These are phyloP conservation scores for Candida gorgasii DNA, from an alignment of 805 yeast species.

Conservation along the genomic window DNA sequence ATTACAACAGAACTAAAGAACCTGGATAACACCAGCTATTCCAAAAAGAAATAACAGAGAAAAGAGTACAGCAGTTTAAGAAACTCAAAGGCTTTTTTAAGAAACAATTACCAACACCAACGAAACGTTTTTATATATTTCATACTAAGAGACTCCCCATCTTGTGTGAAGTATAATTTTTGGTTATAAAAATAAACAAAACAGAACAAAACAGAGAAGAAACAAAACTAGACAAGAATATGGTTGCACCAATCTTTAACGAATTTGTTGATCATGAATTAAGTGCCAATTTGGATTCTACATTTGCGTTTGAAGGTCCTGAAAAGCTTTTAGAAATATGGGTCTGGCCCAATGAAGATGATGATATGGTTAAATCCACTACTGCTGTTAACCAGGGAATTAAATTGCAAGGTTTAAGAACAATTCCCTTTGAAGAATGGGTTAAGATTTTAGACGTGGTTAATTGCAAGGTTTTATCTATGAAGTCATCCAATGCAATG, in stretches of 20 bases:
- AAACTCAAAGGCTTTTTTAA: background rate
- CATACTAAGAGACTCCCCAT: slow-evolving; percentile 38
- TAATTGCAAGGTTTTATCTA: slow-evolving; percentile 84
- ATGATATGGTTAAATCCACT: slow-evolving; percentile 16
- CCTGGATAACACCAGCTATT: slow-evolving; percentile 41
- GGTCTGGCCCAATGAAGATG: slow-evolving; percentile 61
- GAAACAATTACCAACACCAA: background rate
- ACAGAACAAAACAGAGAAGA: slow-evolving; percentile 41
- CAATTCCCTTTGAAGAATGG: slow-evolving; percentile 68
- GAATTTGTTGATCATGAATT: slow-evolving; percentile 76
- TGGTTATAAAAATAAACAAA: slow-evolving; percentile 30
- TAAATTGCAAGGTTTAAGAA: slow-evolving; percentile 48
- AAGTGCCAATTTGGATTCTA: slow-evolving; percentile 77
- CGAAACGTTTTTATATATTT: slow-evolving; percentile 20
- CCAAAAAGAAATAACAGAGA: background rate
- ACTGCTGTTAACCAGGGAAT: slow-evolving; percentile 19
- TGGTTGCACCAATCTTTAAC: slow-evolving; percentile 48
- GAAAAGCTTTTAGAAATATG: slow-evolving; percentile 90
- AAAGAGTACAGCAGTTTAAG: background rate
- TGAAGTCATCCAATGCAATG: slow-evolving; percentile 60
- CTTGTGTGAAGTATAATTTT: slow-evolving; percentile 28
- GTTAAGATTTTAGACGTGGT: slow-evolving; percentile 74
- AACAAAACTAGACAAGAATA: slow-evolving; percentile 14
- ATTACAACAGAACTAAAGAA: slow-evolving; percentile 33
- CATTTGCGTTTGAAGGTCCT: slow-evolving; percentile 96